Evolutionary conservation across 495 filamentous ascomycete species (phyloP), one percentile per base, ranked within the genome.

Genomic region (Penicillium longicatenatum): DNA sequence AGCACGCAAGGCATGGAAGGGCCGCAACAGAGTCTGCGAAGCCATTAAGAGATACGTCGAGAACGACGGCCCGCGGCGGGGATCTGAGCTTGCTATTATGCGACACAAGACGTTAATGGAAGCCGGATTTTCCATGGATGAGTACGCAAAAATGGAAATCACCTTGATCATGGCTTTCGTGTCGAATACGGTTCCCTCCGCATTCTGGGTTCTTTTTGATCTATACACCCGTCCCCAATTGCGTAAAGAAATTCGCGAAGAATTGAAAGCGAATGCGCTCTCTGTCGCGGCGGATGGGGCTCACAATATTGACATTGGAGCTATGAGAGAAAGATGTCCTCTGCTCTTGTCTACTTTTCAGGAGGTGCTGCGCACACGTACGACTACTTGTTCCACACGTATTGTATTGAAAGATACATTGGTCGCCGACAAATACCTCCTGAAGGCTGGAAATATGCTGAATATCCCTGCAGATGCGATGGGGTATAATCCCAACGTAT

Each of bases 191-290:
- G 64, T 72, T 24, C 79, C 79, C 3, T 62, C 77, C 16, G 59
- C 65, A 6, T 82, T 82, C 61, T 81, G 79, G 79, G 58, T 73
- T 16, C 55, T 82, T 4, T 74, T 75, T 39, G 69, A 75, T 30
- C 22, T 80, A 0, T 75, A 67, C 58, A 74, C 71, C 7, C 58
- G 75, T 26, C 69, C 75, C 0, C 55, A 59, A 2, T 60, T 81
- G 1, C 71, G 82, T 0, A 45, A 67, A 1, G 63, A 77, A 12
- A 55, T 76, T 19, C 63, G 76, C 0, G 30, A 68, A 0, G 77
- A 81, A 50, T 24, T 80, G 0, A 14, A 30, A 6, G 56, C 26
- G 3, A 65, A 66, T 37, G 73, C 59, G 6, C 37, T 66, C 3
- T 47, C 30, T 42, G 42, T 60, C 3, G 37, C 37, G 14, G 51